A percentile compares a stretch with the other conserved stretches of the same genome.
Evolutionary conservation across 331 rosid genomes (phyloP).

Genomic region (Pyrus hybrid): DNA sequence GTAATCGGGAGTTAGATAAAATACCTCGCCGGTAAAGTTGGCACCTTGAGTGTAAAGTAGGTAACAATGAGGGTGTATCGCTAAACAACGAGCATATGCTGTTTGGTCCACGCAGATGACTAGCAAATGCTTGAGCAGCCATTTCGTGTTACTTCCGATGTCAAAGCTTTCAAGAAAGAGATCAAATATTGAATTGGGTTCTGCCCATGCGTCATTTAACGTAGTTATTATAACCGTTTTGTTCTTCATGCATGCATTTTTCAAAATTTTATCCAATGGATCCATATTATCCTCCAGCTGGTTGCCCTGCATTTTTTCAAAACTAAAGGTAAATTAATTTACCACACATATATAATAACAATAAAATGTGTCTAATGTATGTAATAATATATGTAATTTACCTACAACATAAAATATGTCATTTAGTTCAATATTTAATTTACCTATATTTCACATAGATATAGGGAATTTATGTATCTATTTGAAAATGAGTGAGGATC

Average conservation of each 20-base stretch:
- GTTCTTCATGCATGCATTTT: slow-evolving; percentile 47
- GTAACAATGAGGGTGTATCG: slow-evolving; percentile 53
- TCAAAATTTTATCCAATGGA: slow-evolving; percentile 28
- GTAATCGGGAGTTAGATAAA: slow-evolving; percentile 54
- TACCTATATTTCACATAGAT: no score
- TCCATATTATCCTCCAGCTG: neutral
- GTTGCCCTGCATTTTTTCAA: neutral
- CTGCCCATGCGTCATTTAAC: slow-evolving; percentile 85
- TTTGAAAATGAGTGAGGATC: no score
- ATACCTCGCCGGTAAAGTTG: slow-evolving; percentile 54
- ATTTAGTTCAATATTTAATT: no score
- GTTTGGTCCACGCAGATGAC: slow-evolving; percentile 60
- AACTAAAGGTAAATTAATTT: no score
- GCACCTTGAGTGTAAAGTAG: slow-evolving; percentile 32
- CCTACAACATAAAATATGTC: no score
- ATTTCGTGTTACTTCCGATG: slow-evolving; percentile 45
- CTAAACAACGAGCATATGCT: slow-evolving; percentile 57
- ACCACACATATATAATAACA: no score
- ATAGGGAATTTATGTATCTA: no score
- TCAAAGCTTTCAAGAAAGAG: slow-evolving; percentile 66
- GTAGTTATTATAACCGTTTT: slow-evolving; percentile 74
- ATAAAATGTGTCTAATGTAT: no score
- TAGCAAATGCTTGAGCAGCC: slow-evolving; percentile 58
- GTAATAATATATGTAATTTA: no score
- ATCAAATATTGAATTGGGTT: slow-evolving; percentile 66